phyloP scores from a whole-genome alignment of 805 yeast species.

The Schizosaccharomyces japonicus region DNA sequence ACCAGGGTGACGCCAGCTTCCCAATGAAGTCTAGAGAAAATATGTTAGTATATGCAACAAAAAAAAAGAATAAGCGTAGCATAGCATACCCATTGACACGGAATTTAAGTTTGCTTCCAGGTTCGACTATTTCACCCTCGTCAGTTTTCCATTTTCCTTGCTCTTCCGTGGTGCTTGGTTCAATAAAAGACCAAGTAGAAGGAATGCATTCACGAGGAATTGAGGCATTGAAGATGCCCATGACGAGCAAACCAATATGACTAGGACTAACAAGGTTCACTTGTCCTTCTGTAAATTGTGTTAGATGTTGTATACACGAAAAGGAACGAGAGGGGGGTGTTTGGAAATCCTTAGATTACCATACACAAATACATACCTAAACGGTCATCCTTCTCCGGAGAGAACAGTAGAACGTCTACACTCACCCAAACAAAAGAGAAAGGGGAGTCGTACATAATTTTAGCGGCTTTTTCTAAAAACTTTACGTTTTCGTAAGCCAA shows the following conservation, averaged over 20 bases:
- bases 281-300: conserved; percentile 35
- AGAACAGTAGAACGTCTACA: conserved; percentile 71
- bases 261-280: conserved; percentile 82
- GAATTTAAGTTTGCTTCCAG: background rate
- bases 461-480: conserved; percentile 29
- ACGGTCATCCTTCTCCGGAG: conserved; percentile 65
- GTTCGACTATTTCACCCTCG: background rate
- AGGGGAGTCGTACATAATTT: conserved; percentile 56
- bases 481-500: conserved; percentile 50
- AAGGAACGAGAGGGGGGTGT: too few species aligned
- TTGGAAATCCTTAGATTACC: background rate
- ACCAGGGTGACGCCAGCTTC: conserved; percentile 2
- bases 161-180: conserved; percentile 26
- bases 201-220: conserved; percentile 73
- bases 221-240: conserved; percentile 86
- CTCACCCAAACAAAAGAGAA: conserved; percentile 71
- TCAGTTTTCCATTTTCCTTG: conserved; percentile 3
- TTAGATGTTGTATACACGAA: background rate
- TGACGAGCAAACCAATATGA: conserved; percentile 73
- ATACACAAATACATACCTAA: conserved; percentile 14
- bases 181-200: conserved; percentile 60
- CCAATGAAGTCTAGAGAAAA: background rate
- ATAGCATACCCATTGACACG: conserved; percentile 1
- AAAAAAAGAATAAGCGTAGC: background rate
- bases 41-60: background rate